Base-by-base conservation (phyloP, 208 protist genomes). In the Trichomonas tenax region DNA sequence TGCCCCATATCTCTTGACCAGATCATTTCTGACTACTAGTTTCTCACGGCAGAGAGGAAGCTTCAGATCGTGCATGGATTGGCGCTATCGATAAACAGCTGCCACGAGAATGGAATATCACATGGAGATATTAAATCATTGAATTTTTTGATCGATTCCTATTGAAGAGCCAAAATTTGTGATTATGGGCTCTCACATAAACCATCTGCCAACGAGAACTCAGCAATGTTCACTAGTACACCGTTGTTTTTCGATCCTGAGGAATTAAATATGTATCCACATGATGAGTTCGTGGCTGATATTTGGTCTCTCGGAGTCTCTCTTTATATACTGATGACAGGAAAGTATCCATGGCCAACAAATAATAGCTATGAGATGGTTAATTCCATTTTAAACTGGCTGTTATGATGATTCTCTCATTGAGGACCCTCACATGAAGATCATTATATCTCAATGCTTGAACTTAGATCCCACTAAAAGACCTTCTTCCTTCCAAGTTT, bases 171-270 rank as follows among this genome's bases (percentile, higher is more conserved):
- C n/a, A n/a, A 97, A 82, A 51, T 97, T 10, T 96, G 96, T 23
- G 97, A 97, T 96, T 97, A 97, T 96, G 97, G 97, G 38, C 96
- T 97, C 3, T 82, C 82, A 58, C 8, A 21, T 3, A 34, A 82
- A 82, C 6, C 63, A 82, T 34, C 9, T n/a, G n/a, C 11, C 3
- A n/a, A n/a, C n/a, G n/a, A n/a, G n/a, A 82, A 17, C 11, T 82
- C 63, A 82, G 6, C 9, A 36, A 34, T 34, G 6, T 8, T 34
- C 3, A 8, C 17, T n/a, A 26, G 63, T n/a, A 36, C 63, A 82
- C n/a, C n/a, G n/a, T 34, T 82, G 63, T 82, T 36, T 82, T 9
- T 26, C 4, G 9, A 4, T 36, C 63, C 63, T 34, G 63, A 82
- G n/a, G n/a, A 34, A 3, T 8, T 82, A 4, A 82, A 82, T n/a